These are phyloP conservation scores for Phytopythium litorale DNA, from an alignment of 352 stramenopile genomes.

Conservation along the genomic window DNA sequence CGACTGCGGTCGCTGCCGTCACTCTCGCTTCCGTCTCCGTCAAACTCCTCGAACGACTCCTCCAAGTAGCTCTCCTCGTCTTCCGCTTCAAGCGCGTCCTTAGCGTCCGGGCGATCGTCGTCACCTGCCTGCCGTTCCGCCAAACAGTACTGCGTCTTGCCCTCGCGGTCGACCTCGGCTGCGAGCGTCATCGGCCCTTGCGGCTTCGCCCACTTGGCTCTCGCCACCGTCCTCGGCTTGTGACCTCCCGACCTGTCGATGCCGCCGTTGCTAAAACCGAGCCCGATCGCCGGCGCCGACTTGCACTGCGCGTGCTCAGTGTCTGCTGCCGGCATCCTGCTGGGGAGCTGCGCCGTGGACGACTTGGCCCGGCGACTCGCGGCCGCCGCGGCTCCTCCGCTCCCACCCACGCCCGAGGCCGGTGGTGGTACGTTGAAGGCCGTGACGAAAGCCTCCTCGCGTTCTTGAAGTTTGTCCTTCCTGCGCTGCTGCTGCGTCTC, in stretches of 20 bases:
- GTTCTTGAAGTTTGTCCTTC: conserved; percentile 46
- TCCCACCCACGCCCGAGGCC: neutral
- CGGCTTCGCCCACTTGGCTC: conserved; percentile 58
- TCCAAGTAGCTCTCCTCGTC: conserved; percentile 69
- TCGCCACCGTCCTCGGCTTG: conserved; percentile 1
- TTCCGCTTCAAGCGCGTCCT: conserved; percentile 10
- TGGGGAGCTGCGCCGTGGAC: conserved; percentile 37
- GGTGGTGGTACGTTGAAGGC: conserved; percentile 63
- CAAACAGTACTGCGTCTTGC: conserved; percentile 26
- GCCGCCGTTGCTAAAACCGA: conserved; percentile 15
- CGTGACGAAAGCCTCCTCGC: conserved; percentile 75
- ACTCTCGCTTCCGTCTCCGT: conserved; percentile 25
- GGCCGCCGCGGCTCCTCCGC: conserved; percentile 3
- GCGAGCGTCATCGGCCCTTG: conserved; percentile 37
- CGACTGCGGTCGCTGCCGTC: neutral
- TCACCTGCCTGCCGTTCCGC: conserved; percentile 11
- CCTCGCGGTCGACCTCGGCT: conserved; percentile 29
- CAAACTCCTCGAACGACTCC: conserved; percentile 84
- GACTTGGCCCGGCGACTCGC: conserved; percentile 42
- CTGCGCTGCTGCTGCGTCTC: conserved; percentile 49
- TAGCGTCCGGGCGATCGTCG: neutral
- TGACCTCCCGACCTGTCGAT: conserved; percentile 7
- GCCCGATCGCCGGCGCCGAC: conserved; percentile 41
- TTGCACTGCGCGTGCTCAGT: conserved; percentile 22
- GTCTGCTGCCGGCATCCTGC: conserved; percentile 12